phyloP scores from a whole-genome alignment of 2,329 filamentous ascomycete species.

The Claviceps sp. region DNA sequence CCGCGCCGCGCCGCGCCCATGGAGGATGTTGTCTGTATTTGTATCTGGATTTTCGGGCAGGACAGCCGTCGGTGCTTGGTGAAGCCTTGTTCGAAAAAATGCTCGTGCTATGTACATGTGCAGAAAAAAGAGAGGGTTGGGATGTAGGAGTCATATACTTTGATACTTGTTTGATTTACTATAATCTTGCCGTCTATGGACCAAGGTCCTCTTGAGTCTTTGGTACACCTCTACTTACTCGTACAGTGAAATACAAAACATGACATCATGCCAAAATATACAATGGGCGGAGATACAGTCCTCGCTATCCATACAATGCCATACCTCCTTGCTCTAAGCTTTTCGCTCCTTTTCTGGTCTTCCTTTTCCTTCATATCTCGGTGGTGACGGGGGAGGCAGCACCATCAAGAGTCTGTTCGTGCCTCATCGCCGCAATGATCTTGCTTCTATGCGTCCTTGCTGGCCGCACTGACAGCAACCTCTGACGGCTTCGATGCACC shows the following conservation, averaged over 20 bases:
- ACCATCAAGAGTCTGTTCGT: not conserved
- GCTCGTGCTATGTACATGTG: not conserved
- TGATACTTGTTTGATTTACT: too few relatives aligned
- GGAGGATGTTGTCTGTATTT: too few relatives aligned
- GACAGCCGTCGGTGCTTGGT: too few relatives aligned
- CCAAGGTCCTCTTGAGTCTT: not conserved
- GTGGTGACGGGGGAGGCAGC: not conserved
- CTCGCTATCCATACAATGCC: not conserved
- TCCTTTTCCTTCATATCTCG: not conserved
- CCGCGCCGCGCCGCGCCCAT: too few relatives aligned
- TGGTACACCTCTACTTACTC: not conserved
- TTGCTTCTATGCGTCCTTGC: slow-evolving; percentile 9
- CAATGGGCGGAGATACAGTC: not conserved
- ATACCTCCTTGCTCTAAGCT: not conserved
- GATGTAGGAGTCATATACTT: too few relatives aligned
- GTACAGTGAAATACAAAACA: slow-evolving; percentile 5
- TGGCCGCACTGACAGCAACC: slow-evolving; percentile 19
- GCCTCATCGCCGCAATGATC: slow-evolving; percentile 10
- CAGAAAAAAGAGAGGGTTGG: not conserved
- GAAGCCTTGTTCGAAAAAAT: too few relatives aligned
- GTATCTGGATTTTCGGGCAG: too few relatives aligned
- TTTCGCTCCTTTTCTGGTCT: not conserved
- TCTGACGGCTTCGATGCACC: slow-evolving; percentile 11
- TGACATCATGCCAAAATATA: slow-evolving; percentile 4
- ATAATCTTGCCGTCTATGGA: slow-evolving; percentile 1